Conservation (phyloP, 2,329 filamentous ascomycete genomes). For the Penicillium sp. region DNA sequence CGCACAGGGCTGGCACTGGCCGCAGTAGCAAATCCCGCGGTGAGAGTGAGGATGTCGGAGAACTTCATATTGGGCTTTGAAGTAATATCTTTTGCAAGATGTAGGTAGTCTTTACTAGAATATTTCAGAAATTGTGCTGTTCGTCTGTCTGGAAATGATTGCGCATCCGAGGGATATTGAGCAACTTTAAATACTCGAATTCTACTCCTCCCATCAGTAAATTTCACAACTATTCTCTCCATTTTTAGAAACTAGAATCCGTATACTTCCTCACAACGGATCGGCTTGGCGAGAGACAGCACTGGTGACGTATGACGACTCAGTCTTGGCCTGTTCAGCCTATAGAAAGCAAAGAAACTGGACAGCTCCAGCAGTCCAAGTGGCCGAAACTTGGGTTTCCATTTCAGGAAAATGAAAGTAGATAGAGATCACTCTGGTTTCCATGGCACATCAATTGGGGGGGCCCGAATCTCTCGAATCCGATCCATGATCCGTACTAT, state of each 20-base stretch:
- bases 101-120: neutral
- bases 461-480: neutral
- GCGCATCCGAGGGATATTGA: neutral
- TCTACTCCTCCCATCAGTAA: neutral
- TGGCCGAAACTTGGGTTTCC: constrained; percentile 4
- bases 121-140: neutral
- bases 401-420: neutral
- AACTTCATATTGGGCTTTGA: constrained; percentile 16
- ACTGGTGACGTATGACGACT: constrained; percentile 5
- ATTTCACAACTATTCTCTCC: neutral
- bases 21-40: constrained; percentile 13
- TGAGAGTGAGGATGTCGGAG: constrained; percentile 14
- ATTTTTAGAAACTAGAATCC: neutral
- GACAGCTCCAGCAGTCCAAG: neutral
- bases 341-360: neutral
- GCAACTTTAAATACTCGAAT: constrained; percentile 7
- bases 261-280: neutral
- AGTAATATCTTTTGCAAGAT: neutral
- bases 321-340: neutral
- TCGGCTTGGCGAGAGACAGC: neutral
- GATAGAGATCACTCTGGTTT: neutral
- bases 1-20: constrained; percentile 10
- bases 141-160: constrained; percentile 7
- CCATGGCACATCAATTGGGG: neutral
- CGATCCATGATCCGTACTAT: neutral